Conservation (phyloP, 352 stramenopile genomes). For the Phytophthora pistaciae region DNA sequence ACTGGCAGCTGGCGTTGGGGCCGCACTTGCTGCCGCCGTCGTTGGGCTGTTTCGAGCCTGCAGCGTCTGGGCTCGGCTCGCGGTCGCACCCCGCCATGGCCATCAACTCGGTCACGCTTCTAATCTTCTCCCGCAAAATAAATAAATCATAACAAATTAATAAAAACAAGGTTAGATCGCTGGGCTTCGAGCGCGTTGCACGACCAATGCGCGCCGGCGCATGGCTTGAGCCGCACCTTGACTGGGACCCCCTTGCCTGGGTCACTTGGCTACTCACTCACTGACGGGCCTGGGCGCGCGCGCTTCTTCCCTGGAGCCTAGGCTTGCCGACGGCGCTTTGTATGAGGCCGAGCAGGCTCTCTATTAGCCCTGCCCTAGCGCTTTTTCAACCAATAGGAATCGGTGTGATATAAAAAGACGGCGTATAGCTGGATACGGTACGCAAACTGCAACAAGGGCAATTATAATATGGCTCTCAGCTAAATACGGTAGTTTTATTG, state of each 20-base stretch:
- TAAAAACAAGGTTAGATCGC: neutral
- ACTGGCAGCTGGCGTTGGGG: conserved; percentile 49
- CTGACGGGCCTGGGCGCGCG: conserved; percentile 3
- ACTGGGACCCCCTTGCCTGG: neutral
- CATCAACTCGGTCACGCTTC: conserved; percentile 42
- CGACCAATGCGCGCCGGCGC: neutral
- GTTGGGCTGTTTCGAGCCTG: conserved; percentile 23
- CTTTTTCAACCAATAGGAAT: conserved; percentile 13
- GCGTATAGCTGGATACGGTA: conserved; percentile 17
- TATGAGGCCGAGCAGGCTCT: conserved; percentile 27
- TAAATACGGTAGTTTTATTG: conserved; percentile 34
- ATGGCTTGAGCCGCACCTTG: conserved; percentile 15
- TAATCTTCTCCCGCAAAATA: conserved; percentile 20
- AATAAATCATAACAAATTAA: neutral
- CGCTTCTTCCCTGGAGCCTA: conserved; percentile 5
- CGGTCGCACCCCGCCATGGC: conserved; percentile 50
- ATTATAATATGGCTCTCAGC: neutral
- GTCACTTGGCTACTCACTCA: conserved; percentile 21
- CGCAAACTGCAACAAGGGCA: neutral
- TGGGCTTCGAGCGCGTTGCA: neutral
- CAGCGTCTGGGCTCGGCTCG: conserved; percentile 41
- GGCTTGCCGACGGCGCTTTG: conserved; percentile 27
- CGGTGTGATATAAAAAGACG: neutral
- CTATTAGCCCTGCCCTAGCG: conserved; percentile 2
- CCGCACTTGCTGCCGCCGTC: conserved; percentile 23